Evolutionary conservation across 148 eudicot species (phyloP).

Genomic region (Nepenthes mirabilis): DNA sequence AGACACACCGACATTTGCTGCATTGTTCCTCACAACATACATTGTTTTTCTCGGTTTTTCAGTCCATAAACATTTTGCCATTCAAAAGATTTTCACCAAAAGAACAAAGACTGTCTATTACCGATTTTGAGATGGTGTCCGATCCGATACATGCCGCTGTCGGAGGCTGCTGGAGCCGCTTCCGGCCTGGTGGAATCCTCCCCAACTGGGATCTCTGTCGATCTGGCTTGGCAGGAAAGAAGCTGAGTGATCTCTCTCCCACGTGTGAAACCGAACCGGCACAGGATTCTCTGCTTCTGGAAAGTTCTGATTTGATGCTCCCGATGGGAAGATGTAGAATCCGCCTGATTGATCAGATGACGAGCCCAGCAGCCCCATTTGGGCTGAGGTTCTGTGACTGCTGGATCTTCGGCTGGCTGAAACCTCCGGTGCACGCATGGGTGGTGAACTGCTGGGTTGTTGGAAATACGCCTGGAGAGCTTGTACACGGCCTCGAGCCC

Average conservation of each 20-base stretch:
- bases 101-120: slow-evolving; percentile 14
- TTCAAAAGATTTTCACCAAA: slow-evolving; percentile 17
- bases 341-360: slow-evolving; percentile 59
- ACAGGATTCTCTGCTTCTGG: slow-evolving; percentile 41
- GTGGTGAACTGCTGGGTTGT: slow-evolving; percentile 42
- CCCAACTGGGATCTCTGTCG: slow-evolving; percentile 60
- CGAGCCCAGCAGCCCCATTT: slow-evolving; percentile 22
- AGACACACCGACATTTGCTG: slow-evolving; percentile 17
- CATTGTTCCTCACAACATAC: slow-evolving; percentile 17
- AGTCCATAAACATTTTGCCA: slow-evolving; percentile 23
- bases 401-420: slow-evolving; percentile 42
- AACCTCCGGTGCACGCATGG: slow-evolving; percentile 31
- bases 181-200: slow-evolving; percentile 25
- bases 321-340: slow-evolving; percentile 47
- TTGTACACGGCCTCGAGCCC: slow-evolving; percentile 71
- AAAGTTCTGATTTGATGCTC: slow-evolving; percentile 35
- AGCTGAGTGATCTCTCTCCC: slow-evolving; percentile 58
- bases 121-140: slow-evolving; percentile 58
- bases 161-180: slow-evolving; percentile 38
- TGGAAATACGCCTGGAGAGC: slow-evolving; percentile 88
- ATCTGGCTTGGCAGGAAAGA: slow-evolving; percentile 30
- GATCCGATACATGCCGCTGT: slow-evolving; percentile 62
- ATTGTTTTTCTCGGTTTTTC: slow-evolving; percentile 15
- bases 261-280: slow-evolving; percentile 26
- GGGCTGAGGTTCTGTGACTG: slow-evolving; percentile 38